Evolutionary conservation across 1,139 yeast genomes (phyloP).

Genomic region (Yarrowia galli): DNA sequence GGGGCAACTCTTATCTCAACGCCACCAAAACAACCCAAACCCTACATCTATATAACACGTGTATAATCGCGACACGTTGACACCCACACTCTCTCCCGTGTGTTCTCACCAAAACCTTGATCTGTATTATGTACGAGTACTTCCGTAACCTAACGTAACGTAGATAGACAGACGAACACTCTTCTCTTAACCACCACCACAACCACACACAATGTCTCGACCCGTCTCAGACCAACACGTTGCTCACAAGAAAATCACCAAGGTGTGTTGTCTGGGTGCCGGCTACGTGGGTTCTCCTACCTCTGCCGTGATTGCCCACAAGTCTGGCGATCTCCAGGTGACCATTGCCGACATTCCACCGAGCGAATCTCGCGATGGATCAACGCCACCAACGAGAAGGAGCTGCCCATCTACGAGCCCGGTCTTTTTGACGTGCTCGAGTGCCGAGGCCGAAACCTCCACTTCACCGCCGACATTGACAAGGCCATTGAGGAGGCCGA

Average conservation of each 20-base stretch:
- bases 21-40: too few species aligned
- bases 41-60: too few species aligned
- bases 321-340: conserved; percentile 46
- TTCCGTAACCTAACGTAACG: background rate
- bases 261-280: conserved; percentile 47
- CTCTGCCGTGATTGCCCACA: conserved; percentile 46
- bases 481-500: conserved; percentile 47
- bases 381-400: conserved; percentile 42
- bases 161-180: too few species aligned
- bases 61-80: too few species aligned
- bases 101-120: background rate
- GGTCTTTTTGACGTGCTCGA: conserved; percentile 47
- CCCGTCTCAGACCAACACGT: conserved; percentile 36
- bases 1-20: too few species aligned
- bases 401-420: conserved; percentile 48
- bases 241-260: conserved; percentile 36
- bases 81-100: background rate
- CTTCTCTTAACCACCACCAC: background rate
- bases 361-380: conserved; percentile 48
- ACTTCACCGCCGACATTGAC: conserved; percentile 48
- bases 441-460: conserved; percentile 47
- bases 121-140: background rate
- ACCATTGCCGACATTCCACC: conserved; percentile 47
- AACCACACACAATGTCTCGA: conserved; percentile 26
- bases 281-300: conserved; percentile 49